Conservation (phyloP, 345 rosid species). For the Populus tremula region DNA sequence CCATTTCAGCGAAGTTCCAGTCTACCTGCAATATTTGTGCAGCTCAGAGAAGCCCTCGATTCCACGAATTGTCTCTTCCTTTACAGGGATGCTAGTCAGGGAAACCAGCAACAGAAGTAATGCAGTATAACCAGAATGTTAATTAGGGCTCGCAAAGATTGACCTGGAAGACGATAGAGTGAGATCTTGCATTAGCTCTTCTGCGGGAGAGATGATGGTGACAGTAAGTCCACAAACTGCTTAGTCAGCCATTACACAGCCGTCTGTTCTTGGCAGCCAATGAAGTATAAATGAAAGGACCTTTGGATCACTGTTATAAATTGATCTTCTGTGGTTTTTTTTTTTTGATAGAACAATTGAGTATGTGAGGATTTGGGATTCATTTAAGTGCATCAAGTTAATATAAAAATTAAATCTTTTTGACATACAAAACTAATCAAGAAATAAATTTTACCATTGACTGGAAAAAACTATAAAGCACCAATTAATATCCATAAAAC, state of each 20-base stretch:
- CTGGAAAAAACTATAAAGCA: too few species aligned
- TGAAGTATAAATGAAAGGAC: constrained; percentile 57
- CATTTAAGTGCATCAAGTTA: neutral
- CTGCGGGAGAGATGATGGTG: constrained; percentile 76
- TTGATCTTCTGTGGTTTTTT: neutral
- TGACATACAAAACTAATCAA: too few species aligned
- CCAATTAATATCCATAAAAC: too few species aligned
- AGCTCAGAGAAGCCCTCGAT: too few species aligned
- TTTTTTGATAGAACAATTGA: neutral
- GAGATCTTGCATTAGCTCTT: constrained; percentile 87
- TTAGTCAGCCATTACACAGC: constrained; percentile 73
- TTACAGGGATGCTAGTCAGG: too few species aligned
- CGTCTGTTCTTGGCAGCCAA: constrained; percentile 50
- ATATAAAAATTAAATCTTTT: too few species aligned
- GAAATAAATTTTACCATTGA: too few species aligned
- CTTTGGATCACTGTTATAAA: constrained; percentile 1
- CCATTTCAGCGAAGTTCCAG: too few species aligned
- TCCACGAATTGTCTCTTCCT: too few species aligned
- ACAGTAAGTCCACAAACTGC: constrained; percentile 77
- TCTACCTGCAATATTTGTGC: too few species aligned
- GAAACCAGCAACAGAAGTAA: too few species aligned
- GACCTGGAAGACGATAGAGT: constrained; percentile 77
- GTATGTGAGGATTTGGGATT: constrained; percentile 16
- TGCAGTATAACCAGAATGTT: too few species aligned
- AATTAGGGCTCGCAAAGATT: constrained; percentile 54